Evolutionary conservation across 495 filamentous ascomycete genomes (phyloP), one percentile per base, ranked within the genome.

Genomic region (Penicillium crystallinum): DNA sequence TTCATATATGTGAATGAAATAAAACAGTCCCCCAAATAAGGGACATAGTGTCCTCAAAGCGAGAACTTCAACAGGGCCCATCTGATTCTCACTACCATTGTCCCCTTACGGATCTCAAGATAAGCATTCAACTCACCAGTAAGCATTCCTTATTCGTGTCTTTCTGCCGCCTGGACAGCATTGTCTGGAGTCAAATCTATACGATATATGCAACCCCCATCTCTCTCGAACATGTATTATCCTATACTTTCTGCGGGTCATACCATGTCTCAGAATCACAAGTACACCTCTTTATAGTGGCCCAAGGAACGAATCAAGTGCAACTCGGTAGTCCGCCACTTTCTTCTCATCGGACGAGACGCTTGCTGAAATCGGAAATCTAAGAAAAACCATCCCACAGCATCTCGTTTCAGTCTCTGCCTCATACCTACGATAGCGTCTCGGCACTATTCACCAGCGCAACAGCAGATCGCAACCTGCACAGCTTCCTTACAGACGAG

Each of bases 321-420:
- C 77, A 81, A 1, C 68, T 92, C 7, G 85, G 81, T 18, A 74
- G 70, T 6, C 75, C 77, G 7, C 72, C 77, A 4, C 79, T 45
- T 77, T 79, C 46, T 75, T 87, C 38, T 77, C 81, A 38, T 69
- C 75, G 31, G 77, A 83, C 25, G 86, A 88, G 45, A 89, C 92
- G 53, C 66, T 90, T 10, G 72, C 77, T 34, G 88, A 91, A 57
- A 68, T 93, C 35, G 77, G 81, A 42, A 76, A 68, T 27, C 69
- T 88, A 43, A 81, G n/a, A 75, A 50, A 74, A 79, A 43, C 62
- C 95, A 18, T 76, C 84, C 37, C 89, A 96, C 66, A 83, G 17
- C 92, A 97, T 67, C 71, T 97, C 35, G 79, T 86, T n/a, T 88
- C 84, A 2, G 77, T 91, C 25, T 90, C 84, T 74, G 84, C 80